Evolutionary conservation across 2,329 filamentous ascomycete species (phyloP).

Genomic region (Paecilomyces fulvus): DNA sequence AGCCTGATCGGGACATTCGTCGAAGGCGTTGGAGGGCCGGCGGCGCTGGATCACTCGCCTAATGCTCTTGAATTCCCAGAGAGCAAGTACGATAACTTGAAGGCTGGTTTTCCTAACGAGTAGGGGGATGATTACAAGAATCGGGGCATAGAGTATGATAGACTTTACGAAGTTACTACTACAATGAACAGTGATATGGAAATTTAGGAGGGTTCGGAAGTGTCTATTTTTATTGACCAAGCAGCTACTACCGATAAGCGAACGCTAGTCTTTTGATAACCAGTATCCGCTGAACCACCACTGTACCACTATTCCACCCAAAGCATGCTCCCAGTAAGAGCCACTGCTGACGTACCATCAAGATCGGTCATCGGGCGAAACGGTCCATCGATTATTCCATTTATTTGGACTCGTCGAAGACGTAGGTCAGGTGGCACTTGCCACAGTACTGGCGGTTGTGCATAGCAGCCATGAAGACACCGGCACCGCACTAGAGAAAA

Average conservation of each 20-base stretch:
- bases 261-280: conserved; percentile 7
- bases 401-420: conserved; percentile 59
- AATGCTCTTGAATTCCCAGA: conserved; percentile 32
- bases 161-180: neutral
- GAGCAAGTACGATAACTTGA: conserved; percentile 34
- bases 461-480: conserved; percentile 99
- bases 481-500: conserved; percentile 74
- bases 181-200: neutral
- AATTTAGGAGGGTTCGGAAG: neutral
- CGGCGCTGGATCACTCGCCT: conserved; percentile 23
- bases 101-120: conserved; percentile 16
- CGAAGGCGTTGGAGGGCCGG: conserved; percentile 24
- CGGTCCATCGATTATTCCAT: conserved; percentile 13
- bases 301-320: conserved; percentile 4
- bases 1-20: conserved; percentile 59
- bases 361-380: conserved; percentile 8
- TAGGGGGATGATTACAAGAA: neutral
- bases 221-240: conserved; percentile 1
- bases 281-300: conserved; percentile 7
- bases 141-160: neutral
- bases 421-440: conserved; percentile 62
- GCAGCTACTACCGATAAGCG: neutral
- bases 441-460: conserved; percentile 98
- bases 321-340: neutral
- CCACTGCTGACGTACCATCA: conserved; percentile 1